Evolutionary conservation across 2,329 filamentous ascomycete genomes (phyloP).

Genomic region (Orbilia oligospora): DNA sequence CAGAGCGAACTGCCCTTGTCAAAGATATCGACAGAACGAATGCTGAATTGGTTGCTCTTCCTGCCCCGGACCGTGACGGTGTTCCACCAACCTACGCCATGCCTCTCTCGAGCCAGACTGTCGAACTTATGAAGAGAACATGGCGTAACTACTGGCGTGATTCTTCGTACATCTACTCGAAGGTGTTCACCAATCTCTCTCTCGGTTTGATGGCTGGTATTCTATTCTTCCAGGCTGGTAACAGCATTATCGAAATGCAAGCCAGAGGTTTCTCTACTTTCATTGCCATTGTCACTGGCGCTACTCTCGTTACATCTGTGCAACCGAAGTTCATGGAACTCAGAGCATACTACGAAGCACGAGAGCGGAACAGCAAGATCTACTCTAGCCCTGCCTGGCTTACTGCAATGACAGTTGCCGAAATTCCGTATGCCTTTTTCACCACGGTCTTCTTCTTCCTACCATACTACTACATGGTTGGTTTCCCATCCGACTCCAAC

Average conservation of each 20-base stretch:
- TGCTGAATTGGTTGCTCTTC: constrained; percentile 70
- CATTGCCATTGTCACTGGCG: constrained; percentile 76
- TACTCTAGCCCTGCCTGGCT: constrained; percentile 84
- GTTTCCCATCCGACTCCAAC: constrained; percentile 76
- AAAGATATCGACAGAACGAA: constrained; percentile 78
- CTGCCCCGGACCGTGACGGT: constrained; percentile 66
- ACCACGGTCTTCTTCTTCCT: constrained; percentile 78
- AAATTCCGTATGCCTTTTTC: constrained; percentile 79
- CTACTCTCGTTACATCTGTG: constrained; percentile 79
- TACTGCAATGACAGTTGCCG: constrained; percentile 79
- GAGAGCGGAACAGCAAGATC: constrained; percentile 80
- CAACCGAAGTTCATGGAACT: constrained; percentile 84
- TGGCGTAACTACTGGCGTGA: constrained; percentile 83
- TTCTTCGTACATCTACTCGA: constrained; percentile 82
- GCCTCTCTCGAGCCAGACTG: constrained; percentile 75
- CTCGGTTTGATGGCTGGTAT: constrained; percentile 63
- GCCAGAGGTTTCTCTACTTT: constrained; percentile 83
- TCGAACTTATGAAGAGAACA: constrained; percentile 77
- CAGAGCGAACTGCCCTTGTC: constrained; percentile 73
- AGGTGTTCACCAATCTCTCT: constrained; percentile 73
- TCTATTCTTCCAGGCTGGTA: constrained; percentile 77
- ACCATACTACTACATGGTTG: constrained; percentile 83
- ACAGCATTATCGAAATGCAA: constrained; percentile 78
- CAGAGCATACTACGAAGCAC: constrained; percentile 79
- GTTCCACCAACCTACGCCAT: constrained; percentile 76